Conservation (phyloP, 2,329 filamentous ascomycete genomes). For the Coleophoma crateriformis region DNA sequence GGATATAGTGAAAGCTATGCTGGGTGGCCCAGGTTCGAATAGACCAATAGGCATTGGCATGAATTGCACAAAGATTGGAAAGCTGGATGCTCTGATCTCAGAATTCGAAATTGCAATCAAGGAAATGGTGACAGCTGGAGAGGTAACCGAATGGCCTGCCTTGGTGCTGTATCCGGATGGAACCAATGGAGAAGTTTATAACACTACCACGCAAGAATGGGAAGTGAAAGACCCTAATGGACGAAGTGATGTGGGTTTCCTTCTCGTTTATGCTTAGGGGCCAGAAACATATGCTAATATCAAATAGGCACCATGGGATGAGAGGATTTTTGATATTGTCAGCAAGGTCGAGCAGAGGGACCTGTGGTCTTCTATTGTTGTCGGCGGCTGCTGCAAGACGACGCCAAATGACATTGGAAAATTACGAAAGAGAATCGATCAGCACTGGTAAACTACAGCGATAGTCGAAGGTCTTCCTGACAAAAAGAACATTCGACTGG, state of each 20-base stretch:
- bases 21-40: constrained; percentile 16
- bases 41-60: constrained; percentile 59
- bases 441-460: no score
- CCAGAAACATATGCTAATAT: neutral
- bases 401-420: constrained; percentile 25
- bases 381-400: constrained; percentile 41
- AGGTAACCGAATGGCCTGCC: constrained; percentile 37
- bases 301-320: constrained; percentile 28
- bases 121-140: constrained; percentile 28
- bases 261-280: neutral
- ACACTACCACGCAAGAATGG: constrained; percentile 58
- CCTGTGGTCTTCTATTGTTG: constrained; percentile 28
- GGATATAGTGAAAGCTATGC: constrained; percentile 34
- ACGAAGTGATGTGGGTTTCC: constrained; percentile 4
- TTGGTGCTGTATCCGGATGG: constrained; percentile 65
- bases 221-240: constrained; percentile 30
- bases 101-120: constrained; percentile 46
- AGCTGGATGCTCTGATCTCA: constrained; percentile 49
- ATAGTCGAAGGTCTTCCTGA: no score
- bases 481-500: no score
- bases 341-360: constrained; percentile 17
- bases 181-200: constrained; percentile 62
- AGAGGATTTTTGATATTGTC: constrained; percentile 28
- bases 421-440: constrained; percentile 19
- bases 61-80: constrained; percentile 63